A percentile compares a stretch with the other conserved stretches of the same genome.
Conservation (phyloP, 2,329 filamentous ascomycete genomes). For the Aspergillus novofumigatus region DNA sequence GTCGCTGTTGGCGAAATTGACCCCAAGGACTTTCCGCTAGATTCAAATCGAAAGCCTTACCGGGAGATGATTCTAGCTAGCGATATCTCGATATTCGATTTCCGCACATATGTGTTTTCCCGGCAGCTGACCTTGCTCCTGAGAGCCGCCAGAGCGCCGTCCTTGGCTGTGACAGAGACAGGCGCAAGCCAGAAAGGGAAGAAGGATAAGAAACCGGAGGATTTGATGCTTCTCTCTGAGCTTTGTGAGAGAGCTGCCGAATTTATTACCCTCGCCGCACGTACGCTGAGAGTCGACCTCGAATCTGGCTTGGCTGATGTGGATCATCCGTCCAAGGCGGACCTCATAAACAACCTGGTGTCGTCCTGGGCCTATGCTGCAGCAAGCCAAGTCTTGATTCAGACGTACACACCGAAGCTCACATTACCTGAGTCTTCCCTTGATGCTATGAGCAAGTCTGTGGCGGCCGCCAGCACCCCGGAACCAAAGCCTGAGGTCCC, state of each 20-base stretch:
- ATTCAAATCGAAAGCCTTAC: constrained; percentile 70
- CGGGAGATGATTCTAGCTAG: constrained; percentile 88
- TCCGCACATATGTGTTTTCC: constrained; percentile 88
- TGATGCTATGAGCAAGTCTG: constrained; percentile 23
- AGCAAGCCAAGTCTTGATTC: constrained; percentile 40
- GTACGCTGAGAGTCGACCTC: constrained; percentile 76
- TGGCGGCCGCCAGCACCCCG: constrained; percentile 16
- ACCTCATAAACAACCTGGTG: constrained; percentile 44
- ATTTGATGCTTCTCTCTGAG: constrained; percentile 76
- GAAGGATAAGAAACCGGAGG: constrained; percentile 61
- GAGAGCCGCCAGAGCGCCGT: constrained; percentile 66
- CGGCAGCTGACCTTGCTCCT: constrained; percentile 79
- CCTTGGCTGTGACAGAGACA: constrained; percentile 28
- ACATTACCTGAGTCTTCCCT: constrained; percentile 35
- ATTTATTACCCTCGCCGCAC: constrained; percentile 76
- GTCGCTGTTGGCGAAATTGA: constrained; percentile 24
- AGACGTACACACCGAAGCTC: constrained; percentile 36
- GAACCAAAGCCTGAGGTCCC: constrained; percentile 30
- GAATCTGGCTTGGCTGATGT: constrained; percentile 54
- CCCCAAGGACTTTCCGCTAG: constrained; percentile 37
- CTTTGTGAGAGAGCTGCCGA: constrained; percentile 77
- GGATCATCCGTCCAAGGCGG: constrained; percentile 27
- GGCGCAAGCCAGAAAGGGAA: constrained; percentile 39
- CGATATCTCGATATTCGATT: constrained; percentile 94
- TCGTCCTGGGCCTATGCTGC: constrained; percentile 45